phyloP scores from a whole-genome alignment of 768 basidiomycete species.

The Lentinula sp. region DNA sequence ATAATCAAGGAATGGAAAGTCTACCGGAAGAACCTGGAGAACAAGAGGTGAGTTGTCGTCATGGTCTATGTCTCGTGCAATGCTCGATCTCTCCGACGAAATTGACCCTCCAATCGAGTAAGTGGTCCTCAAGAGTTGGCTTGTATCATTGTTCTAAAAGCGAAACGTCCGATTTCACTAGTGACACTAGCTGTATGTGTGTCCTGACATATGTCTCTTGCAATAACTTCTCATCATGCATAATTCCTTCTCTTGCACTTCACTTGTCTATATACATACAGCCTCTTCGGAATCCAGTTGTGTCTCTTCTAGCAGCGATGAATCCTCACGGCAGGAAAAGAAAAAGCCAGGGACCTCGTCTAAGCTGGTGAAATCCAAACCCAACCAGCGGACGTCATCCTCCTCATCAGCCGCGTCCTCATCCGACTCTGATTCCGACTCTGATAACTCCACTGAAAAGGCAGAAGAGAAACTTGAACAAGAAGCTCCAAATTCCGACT shows the following conservation, averaged over 20 bases:
- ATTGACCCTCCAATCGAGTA: conserved; percentile 15
- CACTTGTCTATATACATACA: background rate
- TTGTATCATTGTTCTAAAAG: no score
- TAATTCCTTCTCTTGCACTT: background rate
- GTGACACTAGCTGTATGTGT: conserved; percentile 11
- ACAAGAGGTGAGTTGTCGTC: conserved; percentile 15
- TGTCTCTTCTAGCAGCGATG: background rate
- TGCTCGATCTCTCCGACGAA: conserved; percentile 14
- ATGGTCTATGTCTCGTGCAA: conserved; percentile 16
- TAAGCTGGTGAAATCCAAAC: background rate
- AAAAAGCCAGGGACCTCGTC: background rate
- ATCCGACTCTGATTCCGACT: conserved; percentile 8
- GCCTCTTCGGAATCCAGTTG: background rate
- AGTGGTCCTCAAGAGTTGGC: background rate
- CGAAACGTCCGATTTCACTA: background rate
- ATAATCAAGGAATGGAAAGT: conserved; percentile 64
- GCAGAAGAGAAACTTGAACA: background rate
- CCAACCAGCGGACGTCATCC: background rate
- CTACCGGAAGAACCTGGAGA: background rate
- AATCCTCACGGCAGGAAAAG: background rate
- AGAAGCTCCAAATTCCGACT: background rate
- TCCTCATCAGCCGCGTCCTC: background rate
- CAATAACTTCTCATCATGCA: background rate
- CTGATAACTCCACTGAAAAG: background rate
- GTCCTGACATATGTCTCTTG: background rate